Evolutionary conservation across 805 yeast genomes (phyloP), one percentile per base, ranked within the genome.

Genomic region (Millerozyma miso): DNA sequence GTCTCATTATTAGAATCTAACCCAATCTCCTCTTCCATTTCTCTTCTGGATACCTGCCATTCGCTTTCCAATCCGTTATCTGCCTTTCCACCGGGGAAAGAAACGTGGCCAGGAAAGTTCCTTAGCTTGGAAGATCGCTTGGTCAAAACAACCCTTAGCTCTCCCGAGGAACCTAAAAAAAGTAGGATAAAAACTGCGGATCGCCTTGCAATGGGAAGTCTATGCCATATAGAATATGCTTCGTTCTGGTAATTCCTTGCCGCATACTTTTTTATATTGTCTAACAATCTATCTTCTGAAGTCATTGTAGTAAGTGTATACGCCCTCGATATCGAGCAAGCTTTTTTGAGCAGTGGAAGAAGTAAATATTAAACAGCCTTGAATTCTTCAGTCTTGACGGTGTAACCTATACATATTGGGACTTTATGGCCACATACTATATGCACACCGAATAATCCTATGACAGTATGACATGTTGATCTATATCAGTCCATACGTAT

Each of bases 41-140:
- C 98, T 26, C 98, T 69, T 45, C 95, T 69, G 0, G 96, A 84
- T 33, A 84, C 83, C 35, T 76, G 74, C 73, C 84, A 82, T 44
- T 85, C 87, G 12, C 75, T 62, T 52, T 88, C 88, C 15, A 76
- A 67, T 0, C 74, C 79, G 34, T 51, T 56, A 59, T 90, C 97
- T 3, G 95, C 89, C 56, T 84, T 87, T 6, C 97, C 98, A 2
- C 98, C 98, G 3, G 98, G 98, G 6, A 90, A 69, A 1, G 97
- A 88, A 4, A 86, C 85, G 59, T 90, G 96, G 4, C 97, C 97
- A 0, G 93, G 85, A 64, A 89, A 90, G 41, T 78, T 78, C 38
- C 80, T 70, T 52, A 91, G 69, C 31, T 74, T 69, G 38, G 84
- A 71, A 2, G 95, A 81, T 47, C 98, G 64, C 52, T 85, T 81